A percentile compares a stretch with the other conserved stretches of the same genome.
Evolutionary conservation across 768 basidiomycete genomes (phyloP).

Genomic region (Cystobasidium ongulense): DNA sequence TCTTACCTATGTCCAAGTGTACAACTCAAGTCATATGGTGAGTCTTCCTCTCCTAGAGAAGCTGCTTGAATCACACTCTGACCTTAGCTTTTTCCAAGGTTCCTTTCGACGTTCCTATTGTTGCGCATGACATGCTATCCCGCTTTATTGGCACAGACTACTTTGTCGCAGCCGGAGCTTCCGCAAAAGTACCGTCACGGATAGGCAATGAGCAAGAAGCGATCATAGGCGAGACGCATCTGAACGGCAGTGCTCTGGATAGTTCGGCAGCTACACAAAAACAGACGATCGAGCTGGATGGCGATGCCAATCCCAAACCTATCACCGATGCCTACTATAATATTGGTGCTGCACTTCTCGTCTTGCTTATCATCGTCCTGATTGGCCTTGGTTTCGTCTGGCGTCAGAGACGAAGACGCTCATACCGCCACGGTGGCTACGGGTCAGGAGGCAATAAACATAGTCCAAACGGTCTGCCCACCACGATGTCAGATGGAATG

Average conservation of each 20-base stretch:
- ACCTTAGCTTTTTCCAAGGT: conserved; percentile 37
- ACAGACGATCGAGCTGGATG: not conserved
- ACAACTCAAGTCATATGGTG: conserved; percentile 94
- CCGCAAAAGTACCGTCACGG: conserved; percentile 69
- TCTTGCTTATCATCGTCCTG: conserved; percentile 63
- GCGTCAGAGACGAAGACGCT: conserved; percentile 56
- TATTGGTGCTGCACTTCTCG: conserved; percentile 75
- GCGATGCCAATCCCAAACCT: not conserved
- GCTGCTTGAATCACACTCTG: not conserved
- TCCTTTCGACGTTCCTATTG: conserved; percentile 65
- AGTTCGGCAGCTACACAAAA: not conserved
- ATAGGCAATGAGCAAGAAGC: conserved; percentile 63
- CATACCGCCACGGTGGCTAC: not conserved
- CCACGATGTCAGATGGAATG: not conserved
- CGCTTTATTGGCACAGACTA: conserved; percentile 94
- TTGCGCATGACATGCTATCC: conserved; percentile 94
- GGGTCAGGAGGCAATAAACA: not conserved
- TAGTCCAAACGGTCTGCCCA: not conserved
- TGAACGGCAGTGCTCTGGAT: conserved; percentile 40
- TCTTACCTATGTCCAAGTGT: conserved; percentile 86
- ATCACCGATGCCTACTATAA: conserved; percentile 73
- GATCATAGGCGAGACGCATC: conserved; percentile 38
- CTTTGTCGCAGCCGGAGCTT: conserved; percentile 65
- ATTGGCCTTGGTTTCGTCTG: conserved; percentile 67
- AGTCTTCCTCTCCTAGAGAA: conserved; percentile 48